Conservation (phyloP, 306 rosid species). For the Vigna hirtella region DNA sequence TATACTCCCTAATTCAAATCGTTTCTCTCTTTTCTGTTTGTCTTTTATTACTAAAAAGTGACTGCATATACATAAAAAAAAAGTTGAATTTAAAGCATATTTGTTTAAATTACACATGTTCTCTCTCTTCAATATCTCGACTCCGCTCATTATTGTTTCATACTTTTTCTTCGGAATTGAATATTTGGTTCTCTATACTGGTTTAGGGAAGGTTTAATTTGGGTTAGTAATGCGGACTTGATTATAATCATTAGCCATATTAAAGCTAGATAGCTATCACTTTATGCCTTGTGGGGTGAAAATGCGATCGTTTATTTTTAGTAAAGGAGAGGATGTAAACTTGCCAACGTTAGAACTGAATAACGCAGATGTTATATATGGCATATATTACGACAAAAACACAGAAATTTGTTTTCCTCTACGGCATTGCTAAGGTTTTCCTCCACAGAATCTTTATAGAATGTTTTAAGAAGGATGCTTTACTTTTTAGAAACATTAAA, state of each 20-base stretch:
- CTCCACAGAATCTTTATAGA: neutral
- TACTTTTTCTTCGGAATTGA: constrained; percentile 46
- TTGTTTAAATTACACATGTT: constrained; percentile 35
- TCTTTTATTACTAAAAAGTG: constrained; percentile 23
- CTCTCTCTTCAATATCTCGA: constrained; percentile 41
- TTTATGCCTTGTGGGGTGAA: constrained; percentile 10
- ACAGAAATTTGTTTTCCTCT: neutral
- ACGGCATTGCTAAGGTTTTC: neutral
- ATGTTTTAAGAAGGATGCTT: neutral
- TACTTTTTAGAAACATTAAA: neutral
- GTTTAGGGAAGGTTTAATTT: constrained; percentile 39
- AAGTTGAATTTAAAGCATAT: constrained; percentile 31
- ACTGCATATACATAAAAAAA: constrained; percentile 32
- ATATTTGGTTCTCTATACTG: constrained; percentile 35
- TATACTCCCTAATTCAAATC: constrained; percentile 29
- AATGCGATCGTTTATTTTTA: neutral
- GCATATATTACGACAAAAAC: neutral
- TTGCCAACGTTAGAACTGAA: constrained; percentile 12
- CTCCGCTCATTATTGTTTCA: constrained; percentile 47
- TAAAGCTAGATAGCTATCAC: constrained; percentile 19
- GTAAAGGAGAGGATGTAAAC: neutral
- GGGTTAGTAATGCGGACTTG: constrained; percentile 36
- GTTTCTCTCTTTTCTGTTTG: constrained; percentile 15
- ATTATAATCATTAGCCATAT: constrained; percentile 34
- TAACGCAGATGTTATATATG: neutral